Conservation (phyloP, 805 yeast genomes). For the Candida ponderosae region DNA sequence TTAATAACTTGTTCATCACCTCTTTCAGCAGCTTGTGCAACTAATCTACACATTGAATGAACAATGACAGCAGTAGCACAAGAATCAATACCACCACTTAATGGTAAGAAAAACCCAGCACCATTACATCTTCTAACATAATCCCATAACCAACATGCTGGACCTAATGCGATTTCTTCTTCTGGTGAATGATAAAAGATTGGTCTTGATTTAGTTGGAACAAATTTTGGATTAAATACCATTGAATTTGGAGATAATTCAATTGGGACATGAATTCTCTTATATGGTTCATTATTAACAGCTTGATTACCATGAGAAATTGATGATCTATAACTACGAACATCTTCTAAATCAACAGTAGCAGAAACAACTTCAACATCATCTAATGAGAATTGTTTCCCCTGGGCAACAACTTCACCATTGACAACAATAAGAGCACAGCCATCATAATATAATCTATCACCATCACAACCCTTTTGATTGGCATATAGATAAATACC, state of each 20-base stretch:
- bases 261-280: conserved; percentile 53
- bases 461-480: conserved; percentile 98
- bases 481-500: conserved; percentile 91
- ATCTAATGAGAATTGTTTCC: conserved; percentile 76
- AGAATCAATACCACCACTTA: conserved; percentile 96
- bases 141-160: conserved; percentile 99
- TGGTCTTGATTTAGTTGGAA: conserved; percentile 45
- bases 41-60: conserved; percentile 88
- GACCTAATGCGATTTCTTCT: conserved; percentile 96
- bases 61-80: conserved; percentile 97
- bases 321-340: conserved; percentile 69
- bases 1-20: conserved; percentile 69
- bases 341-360: conserved; percentile 88
- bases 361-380: conserved; percentile 97
- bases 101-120: conserved; percentile 87
- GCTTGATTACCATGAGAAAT: conserved; percentile 43
- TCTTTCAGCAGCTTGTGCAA: conserved; percentile 55
- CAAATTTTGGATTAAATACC: conserved; percentile 52
- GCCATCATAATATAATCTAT: conserved; percentile 92
- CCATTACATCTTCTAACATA: conserved; percentile 85
- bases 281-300: conserved; percentile 21
- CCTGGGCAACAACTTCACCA: conserved; percentile 90
- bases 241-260: conserved; percentile 56
- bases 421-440: conserved; percentile 92
- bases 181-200: conserved; percentile 74